A percentile compares a stretch with the other conserved stretches of the same genome.
Evolutionary conservation across 2,329 filamentous ascomycete species (phyloP).

Genomic region (Botrytis galanthina): DNA sequence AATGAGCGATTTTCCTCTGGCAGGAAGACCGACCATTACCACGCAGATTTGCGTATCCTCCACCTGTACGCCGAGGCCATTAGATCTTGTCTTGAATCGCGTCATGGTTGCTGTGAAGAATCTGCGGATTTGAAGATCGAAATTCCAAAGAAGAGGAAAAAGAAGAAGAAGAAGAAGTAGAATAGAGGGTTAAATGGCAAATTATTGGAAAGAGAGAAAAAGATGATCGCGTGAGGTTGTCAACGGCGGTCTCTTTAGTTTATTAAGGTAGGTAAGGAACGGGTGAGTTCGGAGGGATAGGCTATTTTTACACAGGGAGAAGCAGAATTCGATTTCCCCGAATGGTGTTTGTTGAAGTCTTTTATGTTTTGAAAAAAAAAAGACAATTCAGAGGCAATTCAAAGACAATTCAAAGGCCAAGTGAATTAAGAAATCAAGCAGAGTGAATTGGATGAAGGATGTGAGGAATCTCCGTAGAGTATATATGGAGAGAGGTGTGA

Average conservation of each 20-base stretch:
- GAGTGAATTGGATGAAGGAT: too few relatives aligned
- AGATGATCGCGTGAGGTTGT: slow-evolving; percentile 19
- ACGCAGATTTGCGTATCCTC: slow-evolving; percentile 97
- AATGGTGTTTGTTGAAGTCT: not conserved
- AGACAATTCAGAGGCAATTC: too few relatives aligned
- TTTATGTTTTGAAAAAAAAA: not conserved
- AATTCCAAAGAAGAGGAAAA: not conserved
- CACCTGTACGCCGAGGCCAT: slow-evolving; percentile 75
- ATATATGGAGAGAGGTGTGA: not conserved
- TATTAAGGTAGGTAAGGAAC: slow-evolving; percentile 11
- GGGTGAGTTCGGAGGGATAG: slow-evolving; percentile 8
- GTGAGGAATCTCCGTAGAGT: not conserved
- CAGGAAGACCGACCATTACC: slow-evolving; percentile 96
- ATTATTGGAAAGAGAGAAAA: not conserved
- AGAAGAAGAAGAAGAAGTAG: not conserved
- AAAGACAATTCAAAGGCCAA: not conserved
- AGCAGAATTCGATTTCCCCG: not conserved
- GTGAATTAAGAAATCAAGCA: not conserved
- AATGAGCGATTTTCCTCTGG: slow-evolving; percentile 94
- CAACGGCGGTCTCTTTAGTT: not conserved
- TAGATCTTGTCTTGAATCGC: slow-evolving; percentile 43
- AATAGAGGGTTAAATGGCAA: not conserved
- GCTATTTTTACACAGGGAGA: not conserved
- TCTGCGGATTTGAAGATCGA: not conserved
- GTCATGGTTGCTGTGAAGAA: slow-evolving; percentile 30